Conservation (phyloP, 345 rosid genomes). For the Orychophragmus violaceus region DNA sequence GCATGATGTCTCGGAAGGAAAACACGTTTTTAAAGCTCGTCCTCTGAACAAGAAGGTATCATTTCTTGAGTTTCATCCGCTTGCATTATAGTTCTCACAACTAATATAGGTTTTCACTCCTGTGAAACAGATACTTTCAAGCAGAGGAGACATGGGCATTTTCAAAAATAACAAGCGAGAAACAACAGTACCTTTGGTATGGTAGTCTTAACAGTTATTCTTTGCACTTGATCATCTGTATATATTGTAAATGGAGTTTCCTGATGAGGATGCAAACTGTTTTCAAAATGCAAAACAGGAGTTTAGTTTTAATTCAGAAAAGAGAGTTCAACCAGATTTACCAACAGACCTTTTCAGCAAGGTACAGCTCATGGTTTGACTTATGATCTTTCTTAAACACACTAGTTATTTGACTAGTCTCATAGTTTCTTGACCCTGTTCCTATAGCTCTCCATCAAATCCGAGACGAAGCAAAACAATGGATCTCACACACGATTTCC, state of each 20-base stretch:
- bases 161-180: constrained; percentile 66
- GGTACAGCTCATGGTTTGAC: constrained; percentile 38
- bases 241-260: background rate
- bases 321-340: constrained; percentile 50
- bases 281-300: constrained; percentile 42
- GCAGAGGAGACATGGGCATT: constrained; percentile 74
- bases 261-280: constrained; percentile 1
- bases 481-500: constrained; percentile 39
- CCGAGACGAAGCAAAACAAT: constrained; percentile 47
- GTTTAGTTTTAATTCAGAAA: constrained; percentile 58
- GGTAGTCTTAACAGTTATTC: background rate
- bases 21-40: constrained; percentile 59
- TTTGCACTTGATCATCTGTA: background rate
- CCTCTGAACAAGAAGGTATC: constrained; percentile 77
- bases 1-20: constrained; percentile 36
- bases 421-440: background rate
- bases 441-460: constrained; percentile 56
- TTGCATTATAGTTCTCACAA: background rate
- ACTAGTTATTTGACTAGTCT: background rate
- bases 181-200: constrained; percentile 72
- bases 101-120: background rate
- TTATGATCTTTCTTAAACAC: background rate
- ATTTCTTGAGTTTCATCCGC: background rate
- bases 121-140: constrained; percentile 56
- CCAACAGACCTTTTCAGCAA: constrained; percentile 84